A percentile compares a stretch with the other conserved stretches of the same genome.
These are phyloP conservation scores for Fusarium torreyae DNA, from an alignment of 2,329 filamentous ascomycete species.

Conservation along the genomic window DNA sequence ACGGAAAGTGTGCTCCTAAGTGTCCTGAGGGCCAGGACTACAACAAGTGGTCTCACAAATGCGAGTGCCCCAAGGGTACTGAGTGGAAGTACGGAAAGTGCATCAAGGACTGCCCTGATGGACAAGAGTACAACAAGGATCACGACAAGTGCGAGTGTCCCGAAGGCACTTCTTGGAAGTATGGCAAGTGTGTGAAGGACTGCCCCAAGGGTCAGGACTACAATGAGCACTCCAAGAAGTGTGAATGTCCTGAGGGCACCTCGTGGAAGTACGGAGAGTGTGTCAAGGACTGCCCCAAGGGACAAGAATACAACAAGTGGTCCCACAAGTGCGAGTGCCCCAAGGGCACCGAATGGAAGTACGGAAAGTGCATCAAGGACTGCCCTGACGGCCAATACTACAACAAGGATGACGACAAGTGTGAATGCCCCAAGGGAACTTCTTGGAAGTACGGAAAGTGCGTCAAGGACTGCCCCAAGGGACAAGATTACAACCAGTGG, in stretches of 20 bases:
- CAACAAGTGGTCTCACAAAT: neutral
- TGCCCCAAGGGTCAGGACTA: slow-evolving; percentile 26
- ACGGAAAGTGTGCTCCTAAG: slow-evolving; percentile 26
- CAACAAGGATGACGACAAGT: neutral
- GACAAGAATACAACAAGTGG: slow-evolving; percentile 17
- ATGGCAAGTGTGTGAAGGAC: slow-evolving; percentile 24
- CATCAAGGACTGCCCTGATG: slow-evolving; percentile 16
- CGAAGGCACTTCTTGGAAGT: neutral
- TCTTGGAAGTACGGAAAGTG: slow-evolving; percentile 25
- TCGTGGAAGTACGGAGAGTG: slow-evolving; percentile 24
- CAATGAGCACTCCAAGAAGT: slow-evolving; percentile 5
- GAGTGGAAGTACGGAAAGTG: slow-evolving; percentile 13
- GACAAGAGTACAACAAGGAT: slow-evolving; percentile 1
- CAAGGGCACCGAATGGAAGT: slow-evolving; percentile 5
- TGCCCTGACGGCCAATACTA: slow-evolving; percentile 5
- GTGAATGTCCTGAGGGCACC: slow-evolving; percentile 26
- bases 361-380: slow-evolving; percentile 27
- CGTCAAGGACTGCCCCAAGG: slow-evolving; percentile 19
- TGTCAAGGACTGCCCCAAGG: slow-evolving; percentile 11
- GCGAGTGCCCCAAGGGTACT: neutral
- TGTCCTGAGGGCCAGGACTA: neutral
- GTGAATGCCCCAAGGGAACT: slow-evolving; percentile 25
- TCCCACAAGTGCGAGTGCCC: slow-evolving; percentile 20
- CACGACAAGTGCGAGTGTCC: slow-evolving; percentile 31
- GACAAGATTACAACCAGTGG: slow-evolving; percentile 12